These are phyloP conservation scores for Aspergillus sp. DNA, from an alignment of 2,329 filamentous ascomycete species.

Conservation along the genomic window DNA sequence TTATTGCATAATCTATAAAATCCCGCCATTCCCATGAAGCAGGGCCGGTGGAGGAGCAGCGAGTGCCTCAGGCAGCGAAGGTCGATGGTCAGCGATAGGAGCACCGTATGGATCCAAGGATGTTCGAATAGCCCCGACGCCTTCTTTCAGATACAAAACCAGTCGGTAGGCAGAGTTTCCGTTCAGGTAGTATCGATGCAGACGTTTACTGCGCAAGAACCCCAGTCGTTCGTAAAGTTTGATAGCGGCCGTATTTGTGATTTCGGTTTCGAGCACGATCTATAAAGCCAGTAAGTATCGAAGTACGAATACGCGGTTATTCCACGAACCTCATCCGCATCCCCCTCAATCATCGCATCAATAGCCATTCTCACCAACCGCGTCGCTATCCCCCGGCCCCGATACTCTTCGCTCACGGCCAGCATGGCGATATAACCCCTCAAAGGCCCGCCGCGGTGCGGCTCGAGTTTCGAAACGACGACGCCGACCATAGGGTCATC, in stretches of 20 bases:
- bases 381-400: constrained; percentile 83
- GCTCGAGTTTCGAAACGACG: constrained; percentile 90
- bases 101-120: constrained; percentile 28
- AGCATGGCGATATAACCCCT: constrained; percentile 98
- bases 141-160: constrained; percentile 70
- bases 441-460: constrained; percentile 77
- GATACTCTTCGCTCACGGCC: constrained; percentile 74
- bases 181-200: constrained; percentile 94
- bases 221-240: constrained; percentile 89
- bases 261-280: constrained; percentile 93
- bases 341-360: constrained; percentile 76
- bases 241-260: constrained; percentile 84
- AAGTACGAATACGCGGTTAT: constrained; percentile 3
- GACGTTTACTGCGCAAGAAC: constrained; percentile 84
- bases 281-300: constrained; percentile 16
- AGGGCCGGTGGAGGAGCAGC: constrained; percentile 12
- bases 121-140: constrained; percentile 42
- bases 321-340: constrained; percentile 69
- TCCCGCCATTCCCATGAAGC: constrained; percentile 19
- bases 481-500: constrained; percentile 67
- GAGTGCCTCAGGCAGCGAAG: background rate
- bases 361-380: constrained; percentile 85
- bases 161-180: constrained; percentile 91
- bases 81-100: constrained; percentile 6
- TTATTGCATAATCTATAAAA: background rate